phyloP scores from a whole-genome alignment of 345 rosid species.

The Arabidopsis arenosa region DNA sequence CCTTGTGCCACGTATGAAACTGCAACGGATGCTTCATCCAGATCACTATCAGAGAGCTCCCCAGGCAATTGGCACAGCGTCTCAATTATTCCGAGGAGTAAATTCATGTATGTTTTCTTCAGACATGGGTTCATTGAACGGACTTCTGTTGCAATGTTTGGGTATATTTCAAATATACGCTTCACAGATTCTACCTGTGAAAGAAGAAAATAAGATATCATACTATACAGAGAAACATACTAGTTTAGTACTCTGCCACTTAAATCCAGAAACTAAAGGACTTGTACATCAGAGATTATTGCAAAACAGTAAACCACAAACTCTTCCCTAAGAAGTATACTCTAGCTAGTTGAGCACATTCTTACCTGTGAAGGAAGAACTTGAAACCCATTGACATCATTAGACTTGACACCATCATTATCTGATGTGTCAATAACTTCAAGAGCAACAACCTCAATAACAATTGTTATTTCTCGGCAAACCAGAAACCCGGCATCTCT shows the following conservation, averaged over 20 bases:
- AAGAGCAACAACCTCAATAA: conserved; percentile 61
- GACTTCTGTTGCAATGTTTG: conserved; percentile 8
- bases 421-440: neutral
- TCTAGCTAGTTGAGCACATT: neutral
- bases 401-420: neutral
- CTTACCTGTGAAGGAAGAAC: neutral
- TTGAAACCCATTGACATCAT: neutral
- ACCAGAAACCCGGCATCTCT: conserved; percentile 41
- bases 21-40: neutral
- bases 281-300: too few species aligned
- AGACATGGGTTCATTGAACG: neutral
- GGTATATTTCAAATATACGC: conserved; percentile 9
- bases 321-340: neutral
- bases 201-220: too few species aligned
- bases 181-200: neutral
- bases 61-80: neutral
- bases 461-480: conserved; percentile 58
- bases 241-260: too few species aligned
- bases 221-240: too few species aligned
- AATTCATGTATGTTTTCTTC: neutral
- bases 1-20: neutral
- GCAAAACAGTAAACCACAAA: too few species aligned
- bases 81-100: neutral
- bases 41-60: neutral
- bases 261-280: too few species aligned